Evolutionary conservation across 768 basidiomycete genomes (phyloP), one percentile per base, ranked within the genome.

Genomic region (Serendipita vermifera): DNA sequence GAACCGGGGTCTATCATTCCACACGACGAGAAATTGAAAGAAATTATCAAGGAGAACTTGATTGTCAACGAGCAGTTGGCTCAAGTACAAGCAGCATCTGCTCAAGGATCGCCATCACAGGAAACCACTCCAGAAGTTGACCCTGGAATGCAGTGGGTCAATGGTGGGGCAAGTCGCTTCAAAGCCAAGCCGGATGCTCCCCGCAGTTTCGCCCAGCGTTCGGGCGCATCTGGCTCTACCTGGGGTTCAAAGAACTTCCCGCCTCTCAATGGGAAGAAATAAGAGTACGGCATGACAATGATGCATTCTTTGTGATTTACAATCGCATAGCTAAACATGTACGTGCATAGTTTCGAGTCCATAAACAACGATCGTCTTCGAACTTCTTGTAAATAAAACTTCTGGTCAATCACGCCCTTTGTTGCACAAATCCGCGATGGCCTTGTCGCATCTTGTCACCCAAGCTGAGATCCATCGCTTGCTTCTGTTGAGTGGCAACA

Each of bases 371-470:
- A n/a, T 7, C 17, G 17, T 6, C 6, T 41, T 41, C 17, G 36
- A 41, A n/a, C 9, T 41, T 41, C 15, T 9, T 41, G 39, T 41
- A 17, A 11, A 38, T 38, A 41, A 9, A n/a, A 41, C 17, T 2
- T 17, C 27, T 41, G 17, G 17, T 20, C 27, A 17, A 41, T 7
- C 27, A 26, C 17, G 17, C 39, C 9, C 39, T 17, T 41, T 41
- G 39, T 7, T 17, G 6, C 17, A 41, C 15, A 26, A 41, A 31
- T 22, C 46, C 27, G n/a, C 46, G 46, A 29, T 51, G 46, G 32
- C 46, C 46, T 29, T 51, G 46, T 24, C 46, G 46, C 46, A 51
- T 51, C 46, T 26, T 51, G 17, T 51, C 46, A 13, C 46, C 46
- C 9, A 51, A 31, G 17, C 46, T 51, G 29, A 51, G 24, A 29